A percentile compares a stretch with the other conserved stretches of the same genome.
phyloP scores from a whole-genome alignment of 495 filamentous ascomycete genomes.

The Hypoxylon perforatum region DNA sequence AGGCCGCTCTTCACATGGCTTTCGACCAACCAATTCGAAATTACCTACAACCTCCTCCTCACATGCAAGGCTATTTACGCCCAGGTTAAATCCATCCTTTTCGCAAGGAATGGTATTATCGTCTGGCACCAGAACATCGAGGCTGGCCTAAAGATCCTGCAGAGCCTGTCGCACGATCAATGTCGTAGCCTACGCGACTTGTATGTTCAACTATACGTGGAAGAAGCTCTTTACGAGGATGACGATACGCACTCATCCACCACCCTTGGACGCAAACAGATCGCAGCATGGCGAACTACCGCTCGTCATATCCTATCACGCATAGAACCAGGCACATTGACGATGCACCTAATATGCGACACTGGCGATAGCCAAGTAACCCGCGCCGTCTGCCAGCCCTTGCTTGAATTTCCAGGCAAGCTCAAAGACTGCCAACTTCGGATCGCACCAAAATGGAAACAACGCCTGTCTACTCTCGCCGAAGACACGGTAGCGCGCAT shows the following conservation, averaged over 20 bases:
- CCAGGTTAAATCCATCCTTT: conserved; percentile 1
- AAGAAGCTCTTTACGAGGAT: background rate
- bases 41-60: conserved; percentile 1
- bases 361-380: background rate
- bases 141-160: background rate
- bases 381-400: background rate
- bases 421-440: conserved; percentile 9
- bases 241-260: background rate
- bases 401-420: conserved; percentile 3
- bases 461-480: background rate
- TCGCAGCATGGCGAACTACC: conserved; percentile 5
- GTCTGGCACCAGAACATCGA: background rate
- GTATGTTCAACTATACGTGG: background rate
- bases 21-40: background rate
- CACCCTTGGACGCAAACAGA: background rate
- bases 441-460: background rate
- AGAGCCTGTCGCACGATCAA: background rate
- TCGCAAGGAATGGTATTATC: background rate
- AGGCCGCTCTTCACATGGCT: background rate
- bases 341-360: background rate
- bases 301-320: conserved; percentile 2
- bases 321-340: background rate
- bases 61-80: conserved; percentile 2
- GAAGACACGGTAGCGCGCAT: background rate
- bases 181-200: background rate